phyloP scores from a whole-genome alignment of 2,329 filamentous ascomycete genomes.

The Botryosphaeria agaves region DNA sequence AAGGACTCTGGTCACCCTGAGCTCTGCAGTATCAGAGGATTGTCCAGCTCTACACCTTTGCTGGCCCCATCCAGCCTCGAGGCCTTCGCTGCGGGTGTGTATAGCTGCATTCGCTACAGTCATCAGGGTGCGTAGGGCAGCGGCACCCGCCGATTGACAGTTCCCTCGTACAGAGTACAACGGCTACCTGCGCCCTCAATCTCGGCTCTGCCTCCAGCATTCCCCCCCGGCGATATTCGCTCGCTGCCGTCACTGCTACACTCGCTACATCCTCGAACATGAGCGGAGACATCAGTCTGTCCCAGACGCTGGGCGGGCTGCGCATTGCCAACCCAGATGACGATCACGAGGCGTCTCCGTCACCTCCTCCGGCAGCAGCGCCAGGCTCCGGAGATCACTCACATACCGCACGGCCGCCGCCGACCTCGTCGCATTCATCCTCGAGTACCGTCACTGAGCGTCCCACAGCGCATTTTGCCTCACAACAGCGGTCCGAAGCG shows the following conservation, averaged over 20 bases:
- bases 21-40: not conserved
- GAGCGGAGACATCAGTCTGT: conserved; percentile 86
- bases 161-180: not conserved
- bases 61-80: not conserved
- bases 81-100: too few species aligned
- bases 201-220: not conserved
- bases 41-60: not conserved
- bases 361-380: conserved; percentile 11
- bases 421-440: conserved; percentile 16
- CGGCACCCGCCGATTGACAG: not conserved
- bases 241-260: not conserved
- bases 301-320: conserved; percentile 79
- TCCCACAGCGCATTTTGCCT: conserved; percentile 9
- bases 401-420: conserved; percentile 8
- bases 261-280: conserved; percentile 33
- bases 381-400: conserved; percentile 6
- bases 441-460: conserved; percentile 20
- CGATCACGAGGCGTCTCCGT: conserved; percentile 26
- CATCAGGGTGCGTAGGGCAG: not conserved
- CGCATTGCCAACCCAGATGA: conserved; percentile 95
- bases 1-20: too few species aligned
- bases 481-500: conserved; percentile 16
- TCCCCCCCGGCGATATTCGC: not conserved
- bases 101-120: too few species aligned
- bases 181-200: not conserved